Percentiles rank a stretch among this genome's conserved stretches.
Conservation (phyloP, 2,329 filamentous ascomycete genomes). For the Emmonsiellopsis sp. region DNA sequence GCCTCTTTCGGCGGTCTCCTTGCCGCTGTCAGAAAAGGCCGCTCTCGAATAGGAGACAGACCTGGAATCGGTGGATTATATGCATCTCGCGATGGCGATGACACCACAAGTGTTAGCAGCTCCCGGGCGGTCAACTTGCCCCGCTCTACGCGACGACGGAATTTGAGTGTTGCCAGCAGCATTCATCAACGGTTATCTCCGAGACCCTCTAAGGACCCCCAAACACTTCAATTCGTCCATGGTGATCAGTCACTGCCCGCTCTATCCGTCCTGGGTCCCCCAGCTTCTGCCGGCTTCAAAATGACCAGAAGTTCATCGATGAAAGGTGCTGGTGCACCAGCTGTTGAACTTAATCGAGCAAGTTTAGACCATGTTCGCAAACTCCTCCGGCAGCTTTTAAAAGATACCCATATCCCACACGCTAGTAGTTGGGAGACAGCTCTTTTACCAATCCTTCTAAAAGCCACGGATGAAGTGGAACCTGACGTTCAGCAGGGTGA, state of each 20-base stretch:
- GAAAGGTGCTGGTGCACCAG: constrained; percentile 62
- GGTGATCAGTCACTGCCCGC: constrained; percentile 25
- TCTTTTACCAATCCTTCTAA: constrained; percentile 78
- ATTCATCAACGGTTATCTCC: constrained; percentile 64
- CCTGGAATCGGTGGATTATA: constrained; percentile 63
- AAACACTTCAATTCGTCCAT: constrained; percentile 33
- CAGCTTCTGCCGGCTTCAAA: constrained; percentile 33
- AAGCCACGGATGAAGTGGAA: constrained; percentile 88
- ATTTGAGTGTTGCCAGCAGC: constrained; percentile 74
- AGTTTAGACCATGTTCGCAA: constrained; percentile 83
- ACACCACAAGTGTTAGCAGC: constrained; percentile 52
- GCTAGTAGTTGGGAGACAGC: constrained; percentile 78
- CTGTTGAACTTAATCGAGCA: constrained; percentile 76
- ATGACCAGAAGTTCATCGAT: constrained; percentile 76
- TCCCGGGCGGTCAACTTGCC: constrained; percentile 51
- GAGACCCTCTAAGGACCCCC: constrained; percentile 52
- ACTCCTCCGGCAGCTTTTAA: constrained; percentile 72
- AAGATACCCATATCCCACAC: constrained; percentile 66
- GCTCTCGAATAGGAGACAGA: constrained; percentile 64
- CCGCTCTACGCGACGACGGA: constrained; percentile 62
- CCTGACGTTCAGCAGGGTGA: constrained; percentile 85
- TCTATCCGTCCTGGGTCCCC: constrained; percentile 40
- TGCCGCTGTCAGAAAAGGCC: constrained; percentile 64
- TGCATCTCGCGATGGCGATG: constrained; percentile 56
- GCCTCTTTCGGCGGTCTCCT: constrained; percentile 64